Evolutionary conservation across 2,329 filamentous ascomycete genomes (phyloP).

Genomic region (Hypoxylon sp.): DNA sequence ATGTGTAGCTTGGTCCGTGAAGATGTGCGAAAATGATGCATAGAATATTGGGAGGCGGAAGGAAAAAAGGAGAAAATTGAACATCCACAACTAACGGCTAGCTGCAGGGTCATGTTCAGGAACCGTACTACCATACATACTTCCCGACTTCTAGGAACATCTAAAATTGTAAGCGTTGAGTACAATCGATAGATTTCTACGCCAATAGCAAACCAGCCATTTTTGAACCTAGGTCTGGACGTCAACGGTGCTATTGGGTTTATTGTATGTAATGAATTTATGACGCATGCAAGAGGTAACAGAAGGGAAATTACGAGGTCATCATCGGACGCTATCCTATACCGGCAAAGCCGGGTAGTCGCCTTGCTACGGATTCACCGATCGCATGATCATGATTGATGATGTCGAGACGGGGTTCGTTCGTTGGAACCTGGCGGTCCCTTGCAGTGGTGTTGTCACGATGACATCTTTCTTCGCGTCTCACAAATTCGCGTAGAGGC

Average conservation of each 20-base stretch:
- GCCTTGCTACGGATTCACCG: slow-evolving; percentile 6
- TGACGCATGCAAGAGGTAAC: slow-evolving; percentile 13
- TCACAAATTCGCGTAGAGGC: slow-evolving; percentile 11
- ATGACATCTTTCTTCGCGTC: slow-evolving; percentile 9
- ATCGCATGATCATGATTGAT: slow-evolving; percentile 20
- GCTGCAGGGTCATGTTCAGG: slow-evolving; percentile 24
- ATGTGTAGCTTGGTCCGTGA: not conserved
- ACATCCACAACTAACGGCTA: not conserved
- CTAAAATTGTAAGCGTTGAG: slow-evolving; percentile 13
- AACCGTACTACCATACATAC: not conserved
- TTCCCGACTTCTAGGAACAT: not conserved
- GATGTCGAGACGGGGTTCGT: slow-evolving; percentile 14
- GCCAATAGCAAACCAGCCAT: slow-evolving; percentile 1
- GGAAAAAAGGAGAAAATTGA: not conserved
- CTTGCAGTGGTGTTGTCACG: slow-evolving; percentile 17
- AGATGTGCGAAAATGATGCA: not conserved
- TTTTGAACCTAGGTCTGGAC: slow-evolving; percentile 6
- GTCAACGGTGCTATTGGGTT: slow-evolving; percentile 15
- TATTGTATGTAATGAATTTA: slow-evolving; percentile 4
- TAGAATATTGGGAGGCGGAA: not conserved
- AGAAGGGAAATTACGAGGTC: slow-evolving; percentile 18
- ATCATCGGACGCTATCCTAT: slow-evolving; percentile 25
- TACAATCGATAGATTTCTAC: slow-evolving; percentile 15
- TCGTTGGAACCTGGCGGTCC: slow-evolving; percentile 15
- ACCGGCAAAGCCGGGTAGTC: slow-evolving; percentile 18